Base-by-base conservation (phyloP, 1,284 basidiomycete genomes). In the Exobasidium cylindrosporum region DNA sequence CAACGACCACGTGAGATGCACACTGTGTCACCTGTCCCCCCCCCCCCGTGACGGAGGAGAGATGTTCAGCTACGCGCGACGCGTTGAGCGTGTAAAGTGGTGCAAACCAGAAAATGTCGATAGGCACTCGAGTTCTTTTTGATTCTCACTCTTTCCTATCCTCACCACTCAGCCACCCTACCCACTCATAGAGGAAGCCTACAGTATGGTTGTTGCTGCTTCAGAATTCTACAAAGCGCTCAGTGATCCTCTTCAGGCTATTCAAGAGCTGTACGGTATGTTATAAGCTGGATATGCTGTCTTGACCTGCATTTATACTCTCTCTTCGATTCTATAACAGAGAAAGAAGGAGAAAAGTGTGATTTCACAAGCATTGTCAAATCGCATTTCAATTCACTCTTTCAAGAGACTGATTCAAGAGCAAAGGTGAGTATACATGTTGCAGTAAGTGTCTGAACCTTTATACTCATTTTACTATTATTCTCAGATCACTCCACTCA, bases 401-500 rank as follows among this genome's bases (percentile, higher is more conserved):
- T 50, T 23, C 21, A 7, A 10, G 47, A 50, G 7, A 31, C 10
- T 14, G 47, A 50, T 7, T 7, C 47, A 7, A 24, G 47, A 21
- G 47, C 47, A 23, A 50, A 50, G 43, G 43, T 44, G n/a, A 44
- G 43, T 23, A 23, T 44, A 23, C 43, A 44, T 14, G n/a, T 23
- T 44, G n/a, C 43, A 44, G 13, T 23, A 14, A 13, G 14, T 44
- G 43, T 14, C 43, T 23, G 43, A 13, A 44, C n/a, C 14, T 44
- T 23, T 23, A 44, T 44, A 13, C 13, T 44, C 43, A 44, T 44
- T 23, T 23, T 14, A 44, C n/a, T n/a, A n/a, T n/a, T n/a, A n/a
- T n/a, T n/a, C n/a, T n/a, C n/a, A 44, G 47, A 50, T 50, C 29
- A 14, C 47, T 24, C 47, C 47, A 10, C 47, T 50, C 29, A 50